Evolutionary conservation across 1,284 basidiomycete genomes (phyloP).

Genomic region (Boletus chippewaensis): DNA sequence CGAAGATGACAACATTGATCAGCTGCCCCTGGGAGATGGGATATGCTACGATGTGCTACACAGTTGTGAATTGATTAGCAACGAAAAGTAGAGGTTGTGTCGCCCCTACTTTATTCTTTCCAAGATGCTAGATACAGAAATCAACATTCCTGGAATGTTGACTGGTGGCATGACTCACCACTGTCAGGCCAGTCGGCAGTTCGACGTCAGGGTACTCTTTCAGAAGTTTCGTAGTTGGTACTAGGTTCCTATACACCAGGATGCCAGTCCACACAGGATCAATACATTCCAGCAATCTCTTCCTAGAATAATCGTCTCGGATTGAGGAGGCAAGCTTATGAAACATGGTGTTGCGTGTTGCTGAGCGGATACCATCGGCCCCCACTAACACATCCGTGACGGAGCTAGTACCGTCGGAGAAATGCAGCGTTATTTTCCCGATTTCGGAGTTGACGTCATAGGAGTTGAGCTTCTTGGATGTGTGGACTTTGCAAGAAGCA

Average conservation of each 20-base stretch:
- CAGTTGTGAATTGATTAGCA: background rate
- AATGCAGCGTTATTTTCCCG: constrained; percentile 23
- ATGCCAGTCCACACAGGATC: constrained; percentile 22
- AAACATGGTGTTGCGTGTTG: constrained; percentile 21
- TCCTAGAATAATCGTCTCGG: constrained; percentile 4
- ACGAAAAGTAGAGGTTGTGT: background rate
- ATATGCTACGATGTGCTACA: constrained; percentile 41
- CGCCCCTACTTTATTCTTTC: constrained; percentile 37
- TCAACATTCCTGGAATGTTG: background rate
- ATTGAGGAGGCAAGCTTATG: constrained; percentile 6
- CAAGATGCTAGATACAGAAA: constrained; percentile 34
- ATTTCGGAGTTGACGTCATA: constrained; percentile 20
- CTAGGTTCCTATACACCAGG: constrained; percentile 17
- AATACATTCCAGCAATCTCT: constrained; percentile 9
- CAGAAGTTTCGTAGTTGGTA: constrained; percentile 13
- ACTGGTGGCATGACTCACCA: constrained; percentile 26
- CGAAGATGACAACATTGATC: constrained; percentile 41
- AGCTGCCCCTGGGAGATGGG: constrained; percentile 38
- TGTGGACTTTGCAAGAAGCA: constrained; percentile 27
- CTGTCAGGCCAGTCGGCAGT: constrained; percentile 29
- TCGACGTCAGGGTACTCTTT: constrained; percentile 32
- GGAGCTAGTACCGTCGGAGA: constrained; percentile 30
- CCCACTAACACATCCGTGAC: constrained; percentile 35
- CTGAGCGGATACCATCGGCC: constrained; percentile 23
- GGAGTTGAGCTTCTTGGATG: constrained; percentile 27